phyloP scores from a whole-genome alignment of 495 filamentous ascomycete species.

The Parathielavia hyrcaniae region DNA sequence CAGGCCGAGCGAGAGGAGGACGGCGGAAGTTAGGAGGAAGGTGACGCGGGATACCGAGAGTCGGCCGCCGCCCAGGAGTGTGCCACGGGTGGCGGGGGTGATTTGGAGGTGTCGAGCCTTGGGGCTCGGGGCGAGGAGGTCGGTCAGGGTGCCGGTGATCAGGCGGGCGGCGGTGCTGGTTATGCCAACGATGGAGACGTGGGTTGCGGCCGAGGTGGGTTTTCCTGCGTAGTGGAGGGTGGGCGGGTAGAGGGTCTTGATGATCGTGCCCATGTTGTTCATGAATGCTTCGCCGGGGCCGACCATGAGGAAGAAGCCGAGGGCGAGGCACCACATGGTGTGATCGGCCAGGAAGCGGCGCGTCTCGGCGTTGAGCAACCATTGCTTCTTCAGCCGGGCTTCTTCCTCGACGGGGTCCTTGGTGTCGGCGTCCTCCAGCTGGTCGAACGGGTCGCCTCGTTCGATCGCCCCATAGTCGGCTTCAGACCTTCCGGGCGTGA shows the following conservation, averaged over 20 bases:
- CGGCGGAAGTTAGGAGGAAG: constrained; percentile 69
- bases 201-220: constrained; percentile 68
- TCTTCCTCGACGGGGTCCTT: constrained; percentile 50
- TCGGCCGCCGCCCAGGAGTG: constrained; percentile 12
- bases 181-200: constrained; percentile 85
- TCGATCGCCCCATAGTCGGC: constrained; percentile 38
- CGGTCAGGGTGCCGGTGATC: constrained; percentile 75
- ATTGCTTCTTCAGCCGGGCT: constrained; percentile 68
- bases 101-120: constrained; percentile 39
- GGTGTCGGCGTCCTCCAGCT: constrained; percentile 33
- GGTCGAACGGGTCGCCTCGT: constrained; percentile 27
- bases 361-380: constrained; percentile 83
- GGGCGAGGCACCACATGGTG: constrained; percentile 91
- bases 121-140: constrained; percentile 71
- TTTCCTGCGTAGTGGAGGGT: constrained; percentile 39
- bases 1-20: constrained; percentile 71
- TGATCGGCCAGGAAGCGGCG: constrained; percentile 72
- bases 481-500: constrained; percentile 31
- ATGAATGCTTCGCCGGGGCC: constrained; percentile 95
- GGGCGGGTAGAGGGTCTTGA: constrained; percentile 72
- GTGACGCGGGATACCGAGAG: constrained; percentile 66
- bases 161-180: constrained; percentile 87
- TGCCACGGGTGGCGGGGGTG: constrained; percentile 18
- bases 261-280: constrained; percentile 93
- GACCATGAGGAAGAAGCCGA: constrained; percentile 88